Percentiles rank a stretch among this genome's conserved stretches.
Evolutionary conservation across 2,329 filamentous ascomycete species (phyloP).

Genomic region (Rhynchosporium graminicola): DNA sequence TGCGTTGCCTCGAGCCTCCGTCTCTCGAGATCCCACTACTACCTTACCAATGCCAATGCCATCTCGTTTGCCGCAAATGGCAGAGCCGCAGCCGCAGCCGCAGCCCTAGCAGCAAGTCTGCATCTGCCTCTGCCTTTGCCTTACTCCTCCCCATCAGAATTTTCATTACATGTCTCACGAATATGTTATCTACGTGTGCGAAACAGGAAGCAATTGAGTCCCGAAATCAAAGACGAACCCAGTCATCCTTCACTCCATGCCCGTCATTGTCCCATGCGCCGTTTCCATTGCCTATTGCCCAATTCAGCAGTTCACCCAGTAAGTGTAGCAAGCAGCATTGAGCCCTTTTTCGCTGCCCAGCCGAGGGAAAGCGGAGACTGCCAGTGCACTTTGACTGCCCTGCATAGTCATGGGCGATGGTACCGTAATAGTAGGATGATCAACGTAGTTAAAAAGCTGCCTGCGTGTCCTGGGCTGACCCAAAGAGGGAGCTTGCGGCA

Average conservation of each 20-base stretch:
- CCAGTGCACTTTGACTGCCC: background rate
- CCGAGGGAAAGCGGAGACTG: background rate
- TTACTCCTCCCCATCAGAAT: constrained; percentile 2
- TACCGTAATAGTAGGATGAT: background rate
- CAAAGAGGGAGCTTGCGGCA: background rate
- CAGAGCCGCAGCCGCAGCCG: constrained; percentile 8
- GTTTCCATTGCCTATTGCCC: background rate
- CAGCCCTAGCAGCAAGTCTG: background rate
- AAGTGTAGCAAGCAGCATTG: background rate
- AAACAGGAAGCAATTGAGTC: constrained; percentile 14
- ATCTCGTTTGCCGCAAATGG: background rate
- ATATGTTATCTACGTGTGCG: constrained; percentile 36
- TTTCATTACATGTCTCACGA: constrained; percentile 31
- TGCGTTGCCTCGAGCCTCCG: background rate
- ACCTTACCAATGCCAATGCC: background rate
- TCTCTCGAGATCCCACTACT: background rate
- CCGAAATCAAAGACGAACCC: background rate
- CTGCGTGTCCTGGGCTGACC: background rate
- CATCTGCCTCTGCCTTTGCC: background rate
- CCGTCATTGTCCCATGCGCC: background rate
- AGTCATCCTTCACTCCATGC: background rate
- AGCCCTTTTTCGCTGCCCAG: background rate
- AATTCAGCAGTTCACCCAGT: background rate
- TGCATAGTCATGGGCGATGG: background rate
- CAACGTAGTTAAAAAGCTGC: background rate